Evolutionary conservation across 805 yeast genomes (phyloP).

Genomic region (Starmerella bacillaris): DNA sequence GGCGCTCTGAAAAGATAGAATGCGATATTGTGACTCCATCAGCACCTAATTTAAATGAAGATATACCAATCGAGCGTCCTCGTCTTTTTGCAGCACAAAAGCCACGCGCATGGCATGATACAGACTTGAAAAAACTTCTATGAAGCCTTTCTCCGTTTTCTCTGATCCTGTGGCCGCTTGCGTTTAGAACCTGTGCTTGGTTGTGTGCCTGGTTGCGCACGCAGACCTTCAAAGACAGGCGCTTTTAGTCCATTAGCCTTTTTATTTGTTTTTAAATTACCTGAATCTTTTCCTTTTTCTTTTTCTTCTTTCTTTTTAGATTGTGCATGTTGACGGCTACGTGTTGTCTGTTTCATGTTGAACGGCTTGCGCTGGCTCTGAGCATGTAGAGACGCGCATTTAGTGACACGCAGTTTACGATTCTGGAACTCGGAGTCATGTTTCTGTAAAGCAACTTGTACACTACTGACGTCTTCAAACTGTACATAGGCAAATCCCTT

Average conservation of each 20-base stretch:
- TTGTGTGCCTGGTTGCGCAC: too few species aligned
- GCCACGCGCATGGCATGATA: constrained; percentile 16
- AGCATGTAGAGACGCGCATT: constrained; percentile 31
- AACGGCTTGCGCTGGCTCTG: constrained; percentile 4
- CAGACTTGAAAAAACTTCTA: neutral
- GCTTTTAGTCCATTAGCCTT: too few species aligned
- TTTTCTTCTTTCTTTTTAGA: too few species aligned
- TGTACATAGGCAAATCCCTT: constrained; percentile 96
- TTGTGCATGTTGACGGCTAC: too few species aligned
- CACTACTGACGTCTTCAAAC: constrained; percentile 47
- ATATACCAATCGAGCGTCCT: constrained; percentile 14
- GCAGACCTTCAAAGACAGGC: constrained; percentile 1
- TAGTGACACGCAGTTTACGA: constrained; percentile 57
- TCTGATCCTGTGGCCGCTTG: too few species aligned
- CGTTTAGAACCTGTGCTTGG: too few species aligned
- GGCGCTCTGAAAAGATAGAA: constrained; percentile 20
- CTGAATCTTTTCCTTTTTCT: too few species aligned
- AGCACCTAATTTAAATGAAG: constrained; percentile 17
- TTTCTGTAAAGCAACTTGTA: constrained; percentile 62
- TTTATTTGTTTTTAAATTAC: too few species aligned
- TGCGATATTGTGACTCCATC: constrained; percentile 18
- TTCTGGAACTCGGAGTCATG: constrained; percentile 43
- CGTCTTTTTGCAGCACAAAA: neutral
- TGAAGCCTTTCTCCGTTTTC: neutral
- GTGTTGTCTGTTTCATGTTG: constrained; percentile 9